Evolutionary conservation across 805 yeast species (phyloP), one percentile per base, ranked within the genome.

Genomic region (Monosporozyma yasuniensis): DNA sequence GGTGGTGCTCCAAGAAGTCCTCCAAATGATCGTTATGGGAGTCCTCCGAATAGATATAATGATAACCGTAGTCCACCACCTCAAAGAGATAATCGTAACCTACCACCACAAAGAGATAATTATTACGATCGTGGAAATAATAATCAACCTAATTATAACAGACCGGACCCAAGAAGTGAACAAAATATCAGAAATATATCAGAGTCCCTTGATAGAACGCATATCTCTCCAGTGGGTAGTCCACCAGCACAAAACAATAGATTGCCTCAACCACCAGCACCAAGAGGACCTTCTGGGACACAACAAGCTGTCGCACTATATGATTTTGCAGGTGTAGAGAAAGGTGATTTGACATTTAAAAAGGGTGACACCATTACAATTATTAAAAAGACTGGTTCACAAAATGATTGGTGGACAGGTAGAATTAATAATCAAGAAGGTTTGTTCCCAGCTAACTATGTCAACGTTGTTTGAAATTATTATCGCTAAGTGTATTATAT

Each of bases 391-490:
- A 80, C 95, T 7, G 90, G 85, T 8, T 84, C 96, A 12, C 79
- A 81, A 46, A 96, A 93, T 65, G 98, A 93, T 66, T 93, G 99
- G 99, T 93, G 99, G 99, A 88, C 96, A 0, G 99, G 99, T 25
- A 81, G 85, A 64, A 72, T 81, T 49, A 86, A 85, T 57, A 91
- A 95, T 11, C 70, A 70, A 53, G 87, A 87, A 59, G 99, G 99
- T 42, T 90, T 90, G 21, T 91, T 91, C 77, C 99, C 99, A 9
- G 99, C 99, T 2, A 91, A 91, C 66, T 91, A 91, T 63, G 97
- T 93, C 37, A 95, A 89, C 64, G 67, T 89, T 59, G 71, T 70
- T 19, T 71, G 48, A 32, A 28, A 7, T 9, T 8, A 8, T 28
- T n/a, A 14, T 14, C 55, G 19, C 16, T 19, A 12, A 43, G 3